A percentile compares a stretch with the other conserved stretches of the same genome.
Evolutionary conservation across 768 basidiomycete genomes (phyloP).

Genomic region (Coprinopsis strossmayeri): DNA sequence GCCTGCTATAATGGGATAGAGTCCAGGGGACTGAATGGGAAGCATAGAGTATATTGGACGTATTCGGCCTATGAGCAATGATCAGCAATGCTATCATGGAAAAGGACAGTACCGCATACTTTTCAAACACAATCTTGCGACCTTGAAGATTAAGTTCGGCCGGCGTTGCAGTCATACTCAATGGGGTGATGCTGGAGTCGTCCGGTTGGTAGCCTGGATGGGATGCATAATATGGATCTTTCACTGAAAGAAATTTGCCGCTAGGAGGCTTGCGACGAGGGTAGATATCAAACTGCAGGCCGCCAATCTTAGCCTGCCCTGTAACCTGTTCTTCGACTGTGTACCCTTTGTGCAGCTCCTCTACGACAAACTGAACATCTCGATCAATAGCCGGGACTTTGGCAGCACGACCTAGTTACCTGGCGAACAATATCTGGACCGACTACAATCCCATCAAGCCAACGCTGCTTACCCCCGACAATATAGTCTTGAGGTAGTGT

Average conservation of each 20-base stretch:
- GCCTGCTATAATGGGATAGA: background rate
- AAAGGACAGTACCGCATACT: too few relatives aligned
- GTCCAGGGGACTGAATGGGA: background rate
- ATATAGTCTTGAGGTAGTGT: constrained; percentile 12
- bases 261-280: constrained; percentile 3
- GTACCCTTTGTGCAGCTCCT: constrained; percentile 9
- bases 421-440: constrained; percentile 13
- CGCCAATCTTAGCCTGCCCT: constrained; percentile 10
- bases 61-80: too few relatives aligned
- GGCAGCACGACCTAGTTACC: constrained; percentile 3
- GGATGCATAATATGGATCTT: background rate
- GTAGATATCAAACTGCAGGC: constrained; percentile 16
- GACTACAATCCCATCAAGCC: constrained; percentile 15
- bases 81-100: too few relatives aligned
- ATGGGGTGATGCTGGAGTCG: background rate
- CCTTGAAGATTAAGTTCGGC: too few relatives aligned
- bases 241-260: background rate
- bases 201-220: background rate
- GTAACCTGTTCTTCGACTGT: constrained; percentile 17
- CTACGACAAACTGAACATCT: constrained; percentile 13
- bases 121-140: too few relatives aligned
- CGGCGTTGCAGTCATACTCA: too few relatives aligned
- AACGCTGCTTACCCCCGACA: constrained; percentile 13
- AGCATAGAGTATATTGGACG: background rate
- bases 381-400: background rate